Evolutionary conservation across 2,329 filamentous ascomycete genomes (phyloP), one percentile per base, ranked within the genome.

Genomic region (Raffaelea albimanens): DNA sequence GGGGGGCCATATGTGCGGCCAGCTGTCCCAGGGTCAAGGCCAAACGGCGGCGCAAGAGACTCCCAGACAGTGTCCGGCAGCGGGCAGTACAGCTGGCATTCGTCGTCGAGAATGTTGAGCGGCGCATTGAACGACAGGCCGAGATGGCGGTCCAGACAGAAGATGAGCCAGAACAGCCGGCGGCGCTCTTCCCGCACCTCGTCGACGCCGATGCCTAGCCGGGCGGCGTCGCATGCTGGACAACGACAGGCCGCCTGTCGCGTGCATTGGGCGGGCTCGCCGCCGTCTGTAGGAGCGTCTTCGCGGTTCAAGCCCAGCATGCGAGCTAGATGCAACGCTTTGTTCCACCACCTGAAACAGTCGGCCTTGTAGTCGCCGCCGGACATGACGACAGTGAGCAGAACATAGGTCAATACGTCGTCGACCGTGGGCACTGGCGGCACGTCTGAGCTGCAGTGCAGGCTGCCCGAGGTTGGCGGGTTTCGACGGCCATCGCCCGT

Each of bases 291-390:
- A 11, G 10, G 3, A 5, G 65, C 67, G 47, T 67, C 67, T 50
- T 68, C 64, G 22, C 62, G 58, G 45, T 65, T 64, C 13, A 68
- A 59, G 4, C 62, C 61, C 23, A 69, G 56, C 1, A 63, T 61
- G 16, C 61, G 57, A 14, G 66, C 66, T 22, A 73, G 55, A 13
- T 64, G 54, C 0, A 63, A 55, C 1, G 69, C 64, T 52, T 71
- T 70, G 49, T 63, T 65, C 67, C 67, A 71, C 70, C 70, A 73
- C 49, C 66, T 68, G 45, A 69, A 60, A 49, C 64, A 67, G 50
- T 73, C 71, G 4, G 66, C 64, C 53, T 73, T 73, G 61, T 70
- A 72, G 44, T 72, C 68, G 11, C 69, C 64, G 0, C 67, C 69
- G 1, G 70, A 73, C 4, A 71, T 65, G 1, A 67, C 67, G 25